Conservation (phyloP, 192 early-diverging fungal genomes). For the Coemansia sp. region DNA sequence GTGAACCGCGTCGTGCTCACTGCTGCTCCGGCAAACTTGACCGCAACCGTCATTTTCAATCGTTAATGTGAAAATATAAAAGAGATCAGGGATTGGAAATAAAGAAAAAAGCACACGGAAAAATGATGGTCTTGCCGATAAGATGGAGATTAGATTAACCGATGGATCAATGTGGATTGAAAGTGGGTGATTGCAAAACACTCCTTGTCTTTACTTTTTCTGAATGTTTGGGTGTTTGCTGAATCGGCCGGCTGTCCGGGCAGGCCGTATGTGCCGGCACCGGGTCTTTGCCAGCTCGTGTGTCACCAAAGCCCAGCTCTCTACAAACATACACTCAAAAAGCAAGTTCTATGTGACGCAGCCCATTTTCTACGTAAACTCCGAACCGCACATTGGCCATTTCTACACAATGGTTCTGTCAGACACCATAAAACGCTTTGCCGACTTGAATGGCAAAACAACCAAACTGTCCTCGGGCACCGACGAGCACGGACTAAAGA, state of each 20-base stretch:
- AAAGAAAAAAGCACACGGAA: constrained; percentile 5
- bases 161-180: not conserved
- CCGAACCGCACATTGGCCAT: constrained; percentile 92
- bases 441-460: constrained; percentile 64
- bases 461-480: constrained; percentile 68
- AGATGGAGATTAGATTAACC: constrained; percentile 2
- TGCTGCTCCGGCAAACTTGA: constrained; percentile 43
- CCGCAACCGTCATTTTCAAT: constrained; percentile 35
- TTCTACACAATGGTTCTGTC: constrained; percentile 85
- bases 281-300: not conserved
- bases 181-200: not conserved
- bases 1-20: constrained; percentile 52
- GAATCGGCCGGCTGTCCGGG: not conserved
- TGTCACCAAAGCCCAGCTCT: not conserved
- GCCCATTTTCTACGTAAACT: constrained; percentile 76
- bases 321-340: constrained; percentile 4
- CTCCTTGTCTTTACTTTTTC: not conserved
- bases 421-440: constrained; percentile 77
- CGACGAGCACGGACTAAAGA: constrained; percentile 97
- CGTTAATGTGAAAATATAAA: constrained; percentile 6
- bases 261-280: not conserved
- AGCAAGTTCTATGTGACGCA: constrained; percentile 69
- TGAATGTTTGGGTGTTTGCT: not conserved
- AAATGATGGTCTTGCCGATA: constrained; percentile 6
- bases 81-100: not conserved